Conservation (phyloP, 23 red algal species). For the Agarophyton chilense region DNA sequence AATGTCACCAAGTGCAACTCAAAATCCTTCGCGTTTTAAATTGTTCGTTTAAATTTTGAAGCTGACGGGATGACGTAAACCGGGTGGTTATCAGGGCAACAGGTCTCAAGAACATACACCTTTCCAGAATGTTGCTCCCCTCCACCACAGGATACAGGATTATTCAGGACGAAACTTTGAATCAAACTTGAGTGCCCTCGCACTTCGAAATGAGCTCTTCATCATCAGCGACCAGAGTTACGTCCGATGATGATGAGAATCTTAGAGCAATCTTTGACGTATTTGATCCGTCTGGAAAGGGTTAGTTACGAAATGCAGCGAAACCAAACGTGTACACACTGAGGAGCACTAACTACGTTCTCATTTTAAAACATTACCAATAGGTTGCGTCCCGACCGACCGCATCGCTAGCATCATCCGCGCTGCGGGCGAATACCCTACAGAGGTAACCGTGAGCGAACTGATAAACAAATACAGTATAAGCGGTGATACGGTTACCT, state of each 20-base stretch:
- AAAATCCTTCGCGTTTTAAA: neutral
- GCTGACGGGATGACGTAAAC: neutral
- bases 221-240: neutral
- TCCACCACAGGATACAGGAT: too few relatives aligned
- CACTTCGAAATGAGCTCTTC: neutral
- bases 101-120: too few relatives aligned
- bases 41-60: neutral
- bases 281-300: constrained; percentile 21
- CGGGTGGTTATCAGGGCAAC: too few relatives aligned
- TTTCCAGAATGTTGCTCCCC: too few relatives aligned
- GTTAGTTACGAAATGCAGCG: neutral
- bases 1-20: too few relatives aligned
- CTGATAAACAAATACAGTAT: neutral
- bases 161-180: too few relatives aligned
- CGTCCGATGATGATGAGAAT: constrained; percentile 6
- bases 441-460: constrained; percentile 11
- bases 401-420: constrained; percentile 29
- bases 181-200: neutral
- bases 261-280: constrained; percentile 22
- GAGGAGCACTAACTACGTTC: neutral
- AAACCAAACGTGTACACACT: neutral
- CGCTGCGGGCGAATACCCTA: constrained; percentile 14
- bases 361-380: neutral
- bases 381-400: constrained; percentile 2
- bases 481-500: neutral